phyloP scores from a whole-genome alignment of 73 alveolate genomes.

The Uronychia setigera region DNA sequence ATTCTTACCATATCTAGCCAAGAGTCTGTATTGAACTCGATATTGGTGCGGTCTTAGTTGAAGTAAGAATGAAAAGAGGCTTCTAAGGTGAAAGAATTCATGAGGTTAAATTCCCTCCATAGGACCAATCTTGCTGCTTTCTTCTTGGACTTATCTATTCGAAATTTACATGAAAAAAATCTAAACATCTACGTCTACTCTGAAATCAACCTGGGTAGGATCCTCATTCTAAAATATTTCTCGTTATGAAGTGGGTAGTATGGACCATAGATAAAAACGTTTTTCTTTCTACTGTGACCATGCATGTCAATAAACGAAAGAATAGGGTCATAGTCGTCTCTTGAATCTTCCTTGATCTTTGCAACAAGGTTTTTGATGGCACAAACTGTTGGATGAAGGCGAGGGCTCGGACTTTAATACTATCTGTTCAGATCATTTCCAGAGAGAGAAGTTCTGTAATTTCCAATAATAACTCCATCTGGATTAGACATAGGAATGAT shows the following conservation, averaged over 20 bases:
- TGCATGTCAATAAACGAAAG: constrained; percentile 72
- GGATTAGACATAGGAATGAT: constrained; percentile 84
- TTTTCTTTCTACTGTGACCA: constrained; percentile 76
- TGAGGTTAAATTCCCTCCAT: constrained; percentile 26
- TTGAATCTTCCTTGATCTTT: constrained; percentile 10
- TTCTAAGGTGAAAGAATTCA: constrained; percentile 40
- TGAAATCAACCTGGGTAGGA: constrained; percentile 31
- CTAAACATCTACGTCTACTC: constrained; percentile 34
- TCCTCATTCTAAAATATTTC: constrained; percentile 27
- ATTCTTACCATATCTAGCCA: constrained; percentile 25
- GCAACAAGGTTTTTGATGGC: constrained; percentile 70
- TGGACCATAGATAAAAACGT: constrained; percentile 75
- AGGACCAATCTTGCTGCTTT: constrained; percentile 47
- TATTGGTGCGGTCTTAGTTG: constrained; percentile 4
- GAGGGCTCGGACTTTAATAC: constrained; percentile 71
- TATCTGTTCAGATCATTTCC: constrained; percentile 81
- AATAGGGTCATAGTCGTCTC: neutral
- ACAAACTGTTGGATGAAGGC: constrained; percentile 71
- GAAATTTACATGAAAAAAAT: constrained; percentile 34
- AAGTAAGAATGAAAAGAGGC: constrained; percentile 40
- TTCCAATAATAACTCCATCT: constrained; percentile 82
- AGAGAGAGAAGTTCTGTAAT: constrained; percentile 74
- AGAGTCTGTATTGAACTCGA: constrained; percentile 16
- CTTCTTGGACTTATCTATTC: constrained; percentile 32
- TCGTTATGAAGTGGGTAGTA: constrained; percentile 38